A percentile compares a stretch with the other conserved stretches of the same genome.
Evolutionary conservation across 116 monocot genomes (phyloP).

Genomic region (Posidonia oceanica): DNA sequence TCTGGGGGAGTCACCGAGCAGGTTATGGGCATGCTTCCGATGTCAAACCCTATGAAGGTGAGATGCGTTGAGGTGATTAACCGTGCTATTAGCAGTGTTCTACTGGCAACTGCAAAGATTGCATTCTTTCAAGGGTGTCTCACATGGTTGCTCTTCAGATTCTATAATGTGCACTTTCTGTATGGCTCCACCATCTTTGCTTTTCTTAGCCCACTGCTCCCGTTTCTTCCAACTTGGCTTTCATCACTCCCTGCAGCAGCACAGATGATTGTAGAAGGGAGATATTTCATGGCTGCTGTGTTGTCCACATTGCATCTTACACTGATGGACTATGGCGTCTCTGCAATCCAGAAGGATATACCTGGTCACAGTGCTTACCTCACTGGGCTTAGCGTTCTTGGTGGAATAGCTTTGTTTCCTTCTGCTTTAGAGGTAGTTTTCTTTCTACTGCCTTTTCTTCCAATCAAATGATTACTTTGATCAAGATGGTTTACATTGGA

Average conservation of each 20-base stretch:
- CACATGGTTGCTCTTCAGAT: conserved; percentile 54
- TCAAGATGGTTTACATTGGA: no score
- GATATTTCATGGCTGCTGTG: conserved; percentile 25
- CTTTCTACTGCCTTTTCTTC: neutral
- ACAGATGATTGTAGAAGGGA: conserved; percentile 44
- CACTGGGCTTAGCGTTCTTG: conserved; percentile 64
- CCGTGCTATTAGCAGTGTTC: conserved; percentile 54
- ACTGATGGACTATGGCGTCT: conserved; percentile 50
- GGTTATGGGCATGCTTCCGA: conserved; percentile 39
- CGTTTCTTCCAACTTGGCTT: conserved; percentile 47
- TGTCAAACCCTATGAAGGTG: conserved; percentile 27
- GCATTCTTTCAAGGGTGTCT: conserved; percentile 52
- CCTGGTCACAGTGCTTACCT: conserved; percentile 52
- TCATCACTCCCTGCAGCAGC: conserved; percentile 37
- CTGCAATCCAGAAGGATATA: conserved; percentile 41
- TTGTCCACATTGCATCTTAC: conserved; percentile 33
- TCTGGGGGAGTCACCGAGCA: conserved; percentile 56
- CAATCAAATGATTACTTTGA: no score
- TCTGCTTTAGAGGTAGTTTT: conserved; percentile 48
- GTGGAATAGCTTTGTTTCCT: conserved; percentile 49
- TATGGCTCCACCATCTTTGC: conserved; percentile 51
- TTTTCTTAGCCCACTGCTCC: conserved; percentile 40
- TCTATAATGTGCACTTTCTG: conserved; percentile 49
- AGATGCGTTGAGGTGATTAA: conserved; percentile 50
- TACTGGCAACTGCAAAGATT: conserved; percentile 53